Evolutionary conservation across 352 stramenopile genomes (phyloP), one percentile per base, ranked within the genome.

Genomic region (Pythium phragmitis): DNA sequence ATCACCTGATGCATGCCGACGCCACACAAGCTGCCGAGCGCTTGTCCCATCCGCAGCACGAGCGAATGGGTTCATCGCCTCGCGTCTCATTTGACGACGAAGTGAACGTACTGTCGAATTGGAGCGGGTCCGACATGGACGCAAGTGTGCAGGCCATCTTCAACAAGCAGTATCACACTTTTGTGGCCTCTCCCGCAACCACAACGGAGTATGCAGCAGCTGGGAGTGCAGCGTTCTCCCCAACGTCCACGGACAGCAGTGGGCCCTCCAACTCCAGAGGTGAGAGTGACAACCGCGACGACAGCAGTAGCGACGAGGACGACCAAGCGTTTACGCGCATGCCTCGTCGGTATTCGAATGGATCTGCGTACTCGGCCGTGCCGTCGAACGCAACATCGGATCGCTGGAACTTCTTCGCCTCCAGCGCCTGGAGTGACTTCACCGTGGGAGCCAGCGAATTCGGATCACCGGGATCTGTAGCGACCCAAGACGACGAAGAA

Each of bases 11-110:
- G 8, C 30, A 47, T 21, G 43, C 16, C 5, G 28, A 54, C 7
- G 14, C 19, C 11, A 23, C n/a, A 0, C 19, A 23, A 17, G 28
- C 36, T 0, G 2, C 28, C n/a, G 49, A 56, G 14, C 7, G 9
- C 30, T 42, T 30, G 49, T 17, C 34, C 1, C 51, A 46, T 33
- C 23, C 17, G 13, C 41, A 48, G 17, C 5, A 39, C 33, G 41
- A 37, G 16, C 43, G 46, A 37, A 9, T 17, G 2, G 30, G 37
- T 16, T 65, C 49, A 7, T 53, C 54, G 2, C 53, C 54, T 16
- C 48, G 39, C 6, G 16, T 68, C 21, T 68, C 62, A 0, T 62
- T 68, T 45, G 62, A 59, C 12, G 62, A 68, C 16, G 54, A 63
- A 50, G 54, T 59, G 21, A 58, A 63, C 19, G 62, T 37, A 11